These are phyloP conservation scores for Diaporthe helianthi DNA, from an alignment of 2,329 filamentous ascomycete genomes.

Conservation along the genomic window DNA sequence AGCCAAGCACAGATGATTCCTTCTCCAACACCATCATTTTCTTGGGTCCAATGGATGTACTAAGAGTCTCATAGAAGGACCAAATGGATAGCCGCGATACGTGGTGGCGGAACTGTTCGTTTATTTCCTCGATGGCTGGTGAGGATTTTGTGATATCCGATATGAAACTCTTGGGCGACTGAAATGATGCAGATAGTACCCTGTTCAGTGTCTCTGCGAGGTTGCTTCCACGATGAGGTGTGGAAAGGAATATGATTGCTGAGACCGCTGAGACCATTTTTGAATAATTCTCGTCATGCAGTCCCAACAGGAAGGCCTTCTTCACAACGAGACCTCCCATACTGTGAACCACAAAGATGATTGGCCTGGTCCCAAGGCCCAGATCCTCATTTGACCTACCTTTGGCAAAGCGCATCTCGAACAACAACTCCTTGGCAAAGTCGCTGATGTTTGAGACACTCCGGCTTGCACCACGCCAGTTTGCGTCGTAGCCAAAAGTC, in stretches of 20 bases:
- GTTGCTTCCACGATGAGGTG: conserved; percentile 44
- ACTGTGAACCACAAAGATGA: conserved; percentile 2
- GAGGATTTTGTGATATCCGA: background rate
- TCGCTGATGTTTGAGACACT: background rate
- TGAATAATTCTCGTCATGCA: conserved; percentile 34
- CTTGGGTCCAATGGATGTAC: background rate
- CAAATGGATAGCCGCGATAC: background rate
- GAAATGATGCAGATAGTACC: conserved; percentile 31
- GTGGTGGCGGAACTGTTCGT: background rate
- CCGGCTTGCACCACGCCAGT: background rate
- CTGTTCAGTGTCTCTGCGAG: conserved; percentile 42
- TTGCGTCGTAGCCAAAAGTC: conserved; percentile 1
- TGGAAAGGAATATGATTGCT: conserved; percentile 43
- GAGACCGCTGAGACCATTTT: background rate
- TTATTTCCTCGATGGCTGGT: background rate
- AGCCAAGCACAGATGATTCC: background rate
- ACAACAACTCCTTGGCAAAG: conserved; percentile 1
- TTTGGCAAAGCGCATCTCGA: background rate
- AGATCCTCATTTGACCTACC: background rate
- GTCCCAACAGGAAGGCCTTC: conserved; percentile 36
- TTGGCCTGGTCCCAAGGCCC: background rate
- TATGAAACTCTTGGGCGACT: background rate
- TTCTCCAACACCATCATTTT: background rate
- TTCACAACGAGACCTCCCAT: conserved; percentile 15
- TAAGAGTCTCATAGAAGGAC: background rate